phyloP scores from a whole-genome alignment of 2,329 filamentous ascomycete genomes.

The Ophiostoma montium region DNA sequence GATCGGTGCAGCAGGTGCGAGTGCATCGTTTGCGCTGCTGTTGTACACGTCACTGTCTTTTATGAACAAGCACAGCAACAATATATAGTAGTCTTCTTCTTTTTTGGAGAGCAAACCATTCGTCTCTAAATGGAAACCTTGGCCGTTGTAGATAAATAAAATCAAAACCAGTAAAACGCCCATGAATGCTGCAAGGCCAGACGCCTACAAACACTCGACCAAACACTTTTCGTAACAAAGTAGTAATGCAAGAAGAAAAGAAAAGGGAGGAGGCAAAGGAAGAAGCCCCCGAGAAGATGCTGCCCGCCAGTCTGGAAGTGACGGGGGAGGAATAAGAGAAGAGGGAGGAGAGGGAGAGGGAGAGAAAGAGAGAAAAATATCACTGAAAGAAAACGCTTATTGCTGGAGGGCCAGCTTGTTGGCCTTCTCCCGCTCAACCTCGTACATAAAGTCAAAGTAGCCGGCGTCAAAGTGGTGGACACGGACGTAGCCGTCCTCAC shows the following conservation, averaged over 20 bases:
- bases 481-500: slow-evolving; percentile 96
- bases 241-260: slow-evolving; percentile 1
- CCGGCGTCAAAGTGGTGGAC: slow-evolving; percentile 97
- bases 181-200: slow-evolving; percentile 7
- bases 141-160: not conserved
- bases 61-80: not conserved
- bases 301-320: not conserved
- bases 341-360: not conserved
- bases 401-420: slow-evolving; percentile 25
- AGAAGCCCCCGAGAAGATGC: slow-evolving; percentile 1
- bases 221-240: slow-evolving; percentile 4
- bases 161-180: slow-evolving; percentile 6
- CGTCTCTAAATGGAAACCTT: slow-evolving; percentile 3
- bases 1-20: too few relatives aligned
- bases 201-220: slow-evolving; percentile 10
- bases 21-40: too few relatives aligned
- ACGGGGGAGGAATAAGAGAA: not conserved
- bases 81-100: not conserved
- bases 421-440: slow-evolving; percentile 77
- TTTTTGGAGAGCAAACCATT: not conserved
- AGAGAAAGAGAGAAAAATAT: not conserved
- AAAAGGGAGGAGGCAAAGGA: not conserved
- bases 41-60: not conserved
- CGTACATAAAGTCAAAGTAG: slow-evolving; percentile 98
- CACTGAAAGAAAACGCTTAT: slow-evolving; percentile 2